A percentile compares a stretch with the other conserved stretches of the same genome.
Conservation (phyloP, 768 basidiomycete genomes). For the Chlorophyllum brunneum region DNA sequence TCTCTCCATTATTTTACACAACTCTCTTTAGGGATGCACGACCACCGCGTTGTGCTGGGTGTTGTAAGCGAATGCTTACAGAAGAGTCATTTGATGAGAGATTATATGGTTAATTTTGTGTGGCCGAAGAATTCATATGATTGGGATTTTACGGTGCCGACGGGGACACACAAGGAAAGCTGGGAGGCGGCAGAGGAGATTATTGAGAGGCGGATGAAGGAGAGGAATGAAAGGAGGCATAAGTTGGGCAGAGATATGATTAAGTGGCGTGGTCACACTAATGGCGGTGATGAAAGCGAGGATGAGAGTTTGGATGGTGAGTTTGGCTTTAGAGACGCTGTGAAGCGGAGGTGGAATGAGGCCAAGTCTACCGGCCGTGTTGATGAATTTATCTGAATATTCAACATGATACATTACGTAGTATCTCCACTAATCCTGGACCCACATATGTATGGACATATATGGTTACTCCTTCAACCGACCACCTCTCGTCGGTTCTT, state of each 20-base stretch:
- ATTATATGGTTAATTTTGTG: slow-evolving; percentile 3
- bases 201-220: slow-evolving; percentile 3
- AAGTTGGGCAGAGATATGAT: background rate
- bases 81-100: slow-evolving; percentile 3
- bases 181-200: slow-evolving; percentile 11
- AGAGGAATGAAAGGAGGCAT: background rate
- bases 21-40: slow-evolving; percentile 3
- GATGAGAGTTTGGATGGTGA: background rate
- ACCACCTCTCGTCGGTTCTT: too few relatives aligned
- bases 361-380: too few relatives aligned
- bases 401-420: too few relatives aligned
- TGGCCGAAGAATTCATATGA: slow-evolving; percentile 8
- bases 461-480: too few relatives aligned
- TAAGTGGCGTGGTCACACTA: background rate
- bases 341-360: background rate
- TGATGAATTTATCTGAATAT: too few relatives aligned
- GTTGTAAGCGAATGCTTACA: background rate
- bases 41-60: slow-evolving; percentile 7
- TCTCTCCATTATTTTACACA: slow-evolving; percentile 7
- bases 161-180: background rate
- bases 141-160: slow-evolving; percentile 8
- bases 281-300: background rate
- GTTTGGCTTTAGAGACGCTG: slow-evolving; percentile 1
- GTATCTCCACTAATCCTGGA: too few relatives aligned
- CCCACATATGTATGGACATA: too few relatives aligned